These are phyloP conservation scores for Aurantiochytrium sp. DNA, from an alignment of 108 stramenopile genomes.

Conservation along the genomic window DNA sequence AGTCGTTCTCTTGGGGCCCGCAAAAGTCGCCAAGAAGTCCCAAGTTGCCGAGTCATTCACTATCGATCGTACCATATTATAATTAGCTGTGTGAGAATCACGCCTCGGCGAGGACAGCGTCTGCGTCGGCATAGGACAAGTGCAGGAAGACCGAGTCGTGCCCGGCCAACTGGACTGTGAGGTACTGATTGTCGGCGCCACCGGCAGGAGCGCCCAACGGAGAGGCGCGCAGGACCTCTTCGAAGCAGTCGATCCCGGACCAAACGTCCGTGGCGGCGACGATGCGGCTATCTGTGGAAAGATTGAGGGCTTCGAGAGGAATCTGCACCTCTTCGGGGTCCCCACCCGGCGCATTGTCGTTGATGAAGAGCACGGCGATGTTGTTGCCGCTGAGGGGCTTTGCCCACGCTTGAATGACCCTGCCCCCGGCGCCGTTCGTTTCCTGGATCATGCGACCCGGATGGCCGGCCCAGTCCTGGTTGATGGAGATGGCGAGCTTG, in stretches of 20 bases:
- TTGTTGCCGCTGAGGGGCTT: neutral
- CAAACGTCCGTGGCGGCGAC: neutral
- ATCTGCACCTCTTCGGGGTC: neutral
- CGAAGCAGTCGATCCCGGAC: neutral
- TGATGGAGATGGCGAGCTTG: slow-evolving; percentile 40
- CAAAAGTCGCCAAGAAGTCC: too few relatives aligned
- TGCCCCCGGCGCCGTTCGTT: neutral
- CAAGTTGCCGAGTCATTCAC: too few relatives aligned
- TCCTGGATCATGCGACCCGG: slow-evolving; percentile 29
- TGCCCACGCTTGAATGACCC: neutral
- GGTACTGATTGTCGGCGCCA: too few relatives aligned
- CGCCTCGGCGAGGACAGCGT: too few relatives aligned
- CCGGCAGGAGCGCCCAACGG: too few relatives aligned
- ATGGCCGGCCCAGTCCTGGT: slow-evolving; percentile 51
- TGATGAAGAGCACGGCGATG: neutral
- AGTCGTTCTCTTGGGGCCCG: too few relatives aligned
- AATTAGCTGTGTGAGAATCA: too few relatives aligned
- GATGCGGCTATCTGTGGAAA: neutral
- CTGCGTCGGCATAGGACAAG: too few relatives aligned
- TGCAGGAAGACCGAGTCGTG: too few relatives aligned
- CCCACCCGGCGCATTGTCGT: neutral
- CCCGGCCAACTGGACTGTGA: too few relatives aligned
- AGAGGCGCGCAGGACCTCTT: neutral
- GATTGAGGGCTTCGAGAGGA: neutral
- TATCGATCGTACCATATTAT: too few relatives aligned